Conservation (phyloP, 768 basidiomycete genomes). For the Lactifluus subvellereus region DNA sequence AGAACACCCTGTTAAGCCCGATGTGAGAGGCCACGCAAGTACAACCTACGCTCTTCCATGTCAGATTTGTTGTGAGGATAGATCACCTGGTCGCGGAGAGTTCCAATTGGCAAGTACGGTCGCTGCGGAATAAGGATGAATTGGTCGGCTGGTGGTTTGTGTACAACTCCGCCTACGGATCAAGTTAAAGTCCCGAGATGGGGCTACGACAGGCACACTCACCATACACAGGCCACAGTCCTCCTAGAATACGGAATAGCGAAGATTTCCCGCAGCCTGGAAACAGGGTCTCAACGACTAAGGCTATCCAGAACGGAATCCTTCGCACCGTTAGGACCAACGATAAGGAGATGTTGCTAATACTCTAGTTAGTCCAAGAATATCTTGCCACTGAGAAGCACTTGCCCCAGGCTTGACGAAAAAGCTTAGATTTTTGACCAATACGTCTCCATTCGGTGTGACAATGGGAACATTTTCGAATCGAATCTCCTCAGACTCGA, state of each 20-base stretch:
- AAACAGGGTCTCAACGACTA: background rate
- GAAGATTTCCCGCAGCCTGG: conserved; percentile 84
- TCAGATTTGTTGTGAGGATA: conserved; percentile 83
- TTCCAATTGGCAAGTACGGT: conserved; percentile 91
- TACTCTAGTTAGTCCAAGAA: background rate
- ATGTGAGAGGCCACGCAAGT: background rate
- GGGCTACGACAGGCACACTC: background rate
- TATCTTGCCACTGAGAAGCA: conserved; percentile 2
- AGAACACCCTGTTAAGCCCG: background rate
- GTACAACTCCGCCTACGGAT: conserved; percentile 59
- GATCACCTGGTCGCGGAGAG: conserved; percentile 91
- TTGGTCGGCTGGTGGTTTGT: conserved; percentile 80
- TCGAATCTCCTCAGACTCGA: conserved; percentile 83
- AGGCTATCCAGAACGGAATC: background rate
- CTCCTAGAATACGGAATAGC: conserved; percentile 92
- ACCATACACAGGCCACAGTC: conserved; percentile 86
- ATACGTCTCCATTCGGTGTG: conserved; percentile 91
- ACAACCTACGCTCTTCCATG: conserved; percentile 60
- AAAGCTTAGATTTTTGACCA: conserved; percentile 82
- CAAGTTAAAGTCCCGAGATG: background rate
- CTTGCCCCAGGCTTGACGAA: conserved; percentile 80
- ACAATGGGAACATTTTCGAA: conserved; percentile 94
- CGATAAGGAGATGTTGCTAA: conserved; percentile 86
- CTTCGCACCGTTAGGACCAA: conserved; percentile 81
- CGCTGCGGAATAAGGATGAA: conserved; percentile 96